A percentile compares a stretch with the other conserved stretches of the same genome.
phyloP scores from a whole-genome alignment of 1,284 basidiomycete species.

The Pseudomicrostroma phylloplanum region DNA sequence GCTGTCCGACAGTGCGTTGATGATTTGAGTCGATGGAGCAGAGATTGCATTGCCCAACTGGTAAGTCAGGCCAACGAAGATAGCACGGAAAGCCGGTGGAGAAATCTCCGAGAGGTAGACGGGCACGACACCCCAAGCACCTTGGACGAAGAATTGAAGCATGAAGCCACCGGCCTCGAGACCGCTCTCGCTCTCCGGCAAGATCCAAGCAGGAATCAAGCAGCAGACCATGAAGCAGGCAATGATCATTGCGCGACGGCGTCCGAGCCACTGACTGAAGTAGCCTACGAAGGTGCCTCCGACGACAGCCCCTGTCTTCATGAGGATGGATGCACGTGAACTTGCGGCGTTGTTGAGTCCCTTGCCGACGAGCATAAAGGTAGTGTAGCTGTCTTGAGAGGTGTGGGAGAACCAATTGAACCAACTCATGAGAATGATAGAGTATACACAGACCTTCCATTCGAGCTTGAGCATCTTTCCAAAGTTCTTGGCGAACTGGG shows the following conservation, averaged over 20 bases:
- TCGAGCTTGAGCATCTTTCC: constrained; percentile 18
- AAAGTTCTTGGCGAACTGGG: constrained; percentile 22
- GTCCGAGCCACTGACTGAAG: constrained; percentile 29
- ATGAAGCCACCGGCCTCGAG: constrained; percentile 33
- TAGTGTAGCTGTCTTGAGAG: constrained; percentile 27
- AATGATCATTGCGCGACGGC: constrained; percentile 28
- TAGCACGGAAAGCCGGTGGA: constrained; percentile 29
- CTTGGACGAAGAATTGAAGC: constrained; percentile 32
- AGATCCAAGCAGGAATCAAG: constrained; percentile 37
- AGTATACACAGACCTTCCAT: constrained; percentile 22
- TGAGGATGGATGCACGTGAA: constrained; percentile 29
- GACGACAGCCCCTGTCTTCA: constrained; percentile 24
- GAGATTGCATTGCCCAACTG: constrained; percentile 37
- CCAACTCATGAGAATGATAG: constrained; percentile 9
- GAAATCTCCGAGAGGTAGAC: constrained; percentile 27
- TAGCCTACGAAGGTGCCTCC: constrained; percentile 34
- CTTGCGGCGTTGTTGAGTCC: constrained; percentile 22
- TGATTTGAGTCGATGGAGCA: constrained; percentile 50
- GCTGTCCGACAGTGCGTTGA: constrained; percentile 33
- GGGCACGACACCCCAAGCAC: constrained; percentile 33
- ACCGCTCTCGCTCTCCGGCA: constrained; percentile 24
- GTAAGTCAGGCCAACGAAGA: constrained; percentile 32
- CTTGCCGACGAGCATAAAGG: constrained; percentile 29
- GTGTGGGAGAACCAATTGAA: constrained; percentile 20
- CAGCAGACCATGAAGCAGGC: constrained; percentile 20